Percentiles rank a stretch among this genome's conserved stretches.
phyloP scores from a whole-genome alignment of 441 rosid species.

The Bruguiera hainesii region DNA sequence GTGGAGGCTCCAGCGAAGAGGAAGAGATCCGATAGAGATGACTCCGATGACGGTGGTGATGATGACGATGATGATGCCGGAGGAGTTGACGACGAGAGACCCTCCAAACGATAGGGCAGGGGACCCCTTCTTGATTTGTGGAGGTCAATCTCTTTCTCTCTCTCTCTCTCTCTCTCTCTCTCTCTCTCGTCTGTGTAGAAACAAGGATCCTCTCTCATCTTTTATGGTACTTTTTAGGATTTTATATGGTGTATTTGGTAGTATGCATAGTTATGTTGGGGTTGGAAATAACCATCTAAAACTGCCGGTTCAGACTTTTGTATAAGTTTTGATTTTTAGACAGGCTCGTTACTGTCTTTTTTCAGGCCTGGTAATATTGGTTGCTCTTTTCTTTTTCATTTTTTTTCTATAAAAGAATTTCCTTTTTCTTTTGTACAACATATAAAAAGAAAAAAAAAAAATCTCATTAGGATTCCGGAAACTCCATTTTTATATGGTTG shows the following conservation, averaged over 20 bases:
- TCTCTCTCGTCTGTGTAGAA: slow-evolving; percentile 20
- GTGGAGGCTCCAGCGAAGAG: neutral
- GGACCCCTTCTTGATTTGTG: neutral
- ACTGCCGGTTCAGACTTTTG: slow-evolving; percentile 28
- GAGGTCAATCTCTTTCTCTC: slow-evolving; percentile 42
- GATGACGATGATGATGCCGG: neutral
- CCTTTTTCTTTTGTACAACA: too few species aligned
- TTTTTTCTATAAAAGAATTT: too few species aligned
- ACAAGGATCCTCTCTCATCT: slow-evolving; percentile 22
- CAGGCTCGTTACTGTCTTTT: slow-evolving; percentile 3
- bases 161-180: neutral
- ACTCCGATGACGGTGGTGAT: slow-evolving; percentile 25
- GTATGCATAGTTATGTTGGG: slow-evolving; percentile 22
- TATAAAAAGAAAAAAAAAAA: too few species aligned
- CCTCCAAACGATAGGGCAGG: neutral
- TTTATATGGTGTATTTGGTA: slow-evolving; percentile 16
- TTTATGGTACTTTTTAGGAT: slow-evolving; percentile 20
- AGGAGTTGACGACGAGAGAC: neutral
- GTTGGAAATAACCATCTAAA: slow-evolving; percentile 16
- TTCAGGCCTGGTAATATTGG: neutral
- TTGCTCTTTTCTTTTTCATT: neutral
- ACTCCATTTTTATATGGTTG: too few species aligned
- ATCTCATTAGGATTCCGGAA: too few species aligned
- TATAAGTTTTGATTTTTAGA: slow-evolving; percentile 25
- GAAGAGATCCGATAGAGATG: neutral